Evolutionary conservation across 129 eudicot species (phyloP).

Genomic region (Arctium minus): DNA sequence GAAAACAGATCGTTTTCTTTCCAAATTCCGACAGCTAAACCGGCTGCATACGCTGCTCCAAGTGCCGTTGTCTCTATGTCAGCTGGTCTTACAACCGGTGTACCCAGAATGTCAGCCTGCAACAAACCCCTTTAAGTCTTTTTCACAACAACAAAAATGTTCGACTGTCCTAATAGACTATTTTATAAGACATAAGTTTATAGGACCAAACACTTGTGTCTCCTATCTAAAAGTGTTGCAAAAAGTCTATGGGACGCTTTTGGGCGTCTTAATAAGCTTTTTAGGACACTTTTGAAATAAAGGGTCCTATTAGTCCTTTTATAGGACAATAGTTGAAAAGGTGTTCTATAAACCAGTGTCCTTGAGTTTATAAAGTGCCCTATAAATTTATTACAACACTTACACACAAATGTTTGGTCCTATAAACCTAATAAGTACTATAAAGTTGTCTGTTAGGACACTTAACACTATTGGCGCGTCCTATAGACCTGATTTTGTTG

Average conservation of each 20-base stretch:
- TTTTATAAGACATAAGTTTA: background rate
- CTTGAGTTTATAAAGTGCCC: background rate
- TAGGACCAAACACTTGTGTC: too few relatives aligned
- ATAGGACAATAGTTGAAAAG: background rate
- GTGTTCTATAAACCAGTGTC: too few relatives aligned
- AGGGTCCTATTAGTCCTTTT: background rate
- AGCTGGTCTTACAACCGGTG: conserved; percentile 85
- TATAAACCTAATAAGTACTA: background rate
- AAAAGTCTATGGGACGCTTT: background rate
- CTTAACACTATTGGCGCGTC: background rate
- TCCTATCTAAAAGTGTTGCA: background rate
- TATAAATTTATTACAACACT: background rate
- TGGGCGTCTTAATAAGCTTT: background rate
- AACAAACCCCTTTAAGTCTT: background rate
- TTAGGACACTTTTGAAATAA: background rate
- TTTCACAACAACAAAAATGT: too few relatives aligned
- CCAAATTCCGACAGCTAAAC: conserved; percentile 91
- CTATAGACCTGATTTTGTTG: background rate
- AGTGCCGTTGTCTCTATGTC: conserved; percentile 95
- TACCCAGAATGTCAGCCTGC: conserved; percentile 89
- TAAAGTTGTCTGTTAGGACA: background rate
- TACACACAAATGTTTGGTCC: background rate
- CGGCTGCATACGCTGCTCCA: conserved; percentile 98
- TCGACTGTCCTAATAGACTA: too few relatives aligned
- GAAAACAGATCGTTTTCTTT: conserved; percentile 70